Base-by-base conservation (phyloP, 257 asterid genomes). In the Sherardia arvensis region DNA sequence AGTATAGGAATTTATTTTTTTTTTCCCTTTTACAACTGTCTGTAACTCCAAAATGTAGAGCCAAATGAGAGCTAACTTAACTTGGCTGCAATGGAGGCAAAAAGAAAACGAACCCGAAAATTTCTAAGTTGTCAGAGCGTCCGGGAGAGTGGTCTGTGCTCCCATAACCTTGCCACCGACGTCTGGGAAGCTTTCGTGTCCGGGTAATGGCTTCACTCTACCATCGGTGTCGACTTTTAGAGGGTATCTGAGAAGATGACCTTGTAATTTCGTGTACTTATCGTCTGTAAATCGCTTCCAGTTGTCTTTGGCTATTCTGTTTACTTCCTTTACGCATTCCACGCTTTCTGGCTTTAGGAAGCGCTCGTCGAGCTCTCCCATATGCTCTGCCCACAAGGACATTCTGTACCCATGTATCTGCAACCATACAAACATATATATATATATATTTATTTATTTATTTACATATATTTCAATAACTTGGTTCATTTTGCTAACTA, bases 331-430 rank as follows among this genome's bases (percentile, higher is more conserved):
- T 32, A 86, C 80, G 6, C 90, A 84, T 22, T 79, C 79, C 67
- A 81, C 49, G 40, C 73, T 78, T 53, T 82, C 77, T 0, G 95
- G 92, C n/a, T 73, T 69, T 48, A 65, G 74, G 74, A 84, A 80
- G 65, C 84, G 70, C 2, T 81, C 53, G 2, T 80, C 76, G 7
- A 83, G 49, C 33, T 45, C 66, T 61, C 79, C 92, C 53, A 85
- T 57, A 54, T 88, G 96, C 67, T 88, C 96, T 36, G 96, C 83
- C 96, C 96, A 88, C 25, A 88, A 76, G 21, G 96, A 88, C 90
- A 84, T 84, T 74, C 96, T 72, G 69, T 88, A 88, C 66, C 96
- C 96, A 48, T 82, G 80, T 66, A 88, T 63, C 96, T 88, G 79
- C 72, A 62, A 48, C n/a, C n/a, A n/a, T n/a, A n/a, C n/a, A n/a